These are phyloP conservation scores for Effrenium voratum DNA, from an alignment of 73 alveolate genomes.

Conservation along the genomic window DNA sequence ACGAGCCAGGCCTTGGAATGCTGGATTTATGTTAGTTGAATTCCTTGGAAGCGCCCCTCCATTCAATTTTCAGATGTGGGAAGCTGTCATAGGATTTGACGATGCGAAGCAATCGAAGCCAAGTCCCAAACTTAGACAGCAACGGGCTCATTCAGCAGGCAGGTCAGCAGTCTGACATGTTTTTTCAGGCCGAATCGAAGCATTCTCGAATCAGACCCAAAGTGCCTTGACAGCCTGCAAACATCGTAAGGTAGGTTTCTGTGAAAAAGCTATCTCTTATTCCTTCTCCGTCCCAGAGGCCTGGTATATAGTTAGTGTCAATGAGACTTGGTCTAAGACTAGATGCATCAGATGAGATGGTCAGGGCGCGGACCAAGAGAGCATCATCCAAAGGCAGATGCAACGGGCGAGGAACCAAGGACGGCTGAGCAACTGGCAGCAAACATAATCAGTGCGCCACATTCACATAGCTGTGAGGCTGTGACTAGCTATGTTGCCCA, in stretches of 20 bases:
- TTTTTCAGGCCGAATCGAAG: too few relatives aligned
- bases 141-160: not conserved
- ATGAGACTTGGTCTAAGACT: not conserved
- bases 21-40: not conserved
- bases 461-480: not conserved
- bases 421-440: not conserved
- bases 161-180: too few relatives aligned
- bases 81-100: not conserved
- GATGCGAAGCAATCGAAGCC: not conserved
- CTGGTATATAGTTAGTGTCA: not conserved
- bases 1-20: not conserved
- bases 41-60: too few relatives aligned
- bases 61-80: too few relatives aligned
- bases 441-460: not conserved
- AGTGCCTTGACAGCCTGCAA: not conserved
- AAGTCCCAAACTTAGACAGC: not conserved
- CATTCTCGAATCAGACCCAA: too few relatives aligned
- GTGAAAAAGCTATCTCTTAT: constrained; percentile 52
- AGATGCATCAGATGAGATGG: not conserved
- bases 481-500: constrained; percentile 83
- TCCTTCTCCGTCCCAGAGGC: constrained; percentile 60
- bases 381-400: constrained; percentile 62
- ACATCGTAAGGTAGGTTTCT: constrained; percentile 27
- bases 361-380: constrained; percentile 33
- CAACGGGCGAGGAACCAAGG: constrained; percentile 33